Base-by-base conservation (phyloP, 331 rosid genomes). In the Quercus lobata region DNA sequence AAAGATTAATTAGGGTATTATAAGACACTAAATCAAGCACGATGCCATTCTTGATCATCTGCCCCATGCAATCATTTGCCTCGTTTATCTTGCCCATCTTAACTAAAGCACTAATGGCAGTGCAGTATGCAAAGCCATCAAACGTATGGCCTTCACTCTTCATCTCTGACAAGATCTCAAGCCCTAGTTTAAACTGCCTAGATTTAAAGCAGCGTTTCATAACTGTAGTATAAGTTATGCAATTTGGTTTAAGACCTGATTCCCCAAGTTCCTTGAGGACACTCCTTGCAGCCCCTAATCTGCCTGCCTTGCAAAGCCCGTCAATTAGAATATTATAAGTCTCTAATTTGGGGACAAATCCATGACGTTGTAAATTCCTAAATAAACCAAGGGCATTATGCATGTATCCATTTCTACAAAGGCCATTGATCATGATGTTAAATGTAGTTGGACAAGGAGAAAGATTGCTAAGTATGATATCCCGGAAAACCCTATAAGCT, bases 71-170 rank as follows among this genome's bases (percentile, higher is more conserved):
- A 70, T 78, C 62, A 34, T 87, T 83, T 7, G 97, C 97, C 80
- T 89, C 97, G 19, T 80, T 69, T 52, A 86, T 71, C 87, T 88
- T 76, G 16, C 97, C 91, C 0, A 75, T 86, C 92, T 92, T 92
- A 25, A 92, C 76, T 65, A 92, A 86, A 3, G 92, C 95, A 32
- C 89, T 90, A 75, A 90, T 72, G 55, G 82, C 88, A 0, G 98
- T 92, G 88, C 98, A 91, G 82, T 89, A 91, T 2, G 91, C 89
- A 81, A 87, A 89, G 22, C 92, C 96, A 78, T 94, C 97, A 24
- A 87, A 94, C 0, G 87, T 84, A 71, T 63, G 91, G 56, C 95
- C 97, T 69, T 85, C 83, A 70, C 74, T 80, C 88, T 76, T 85
- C 94, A 92, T 94, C 80, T 86, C 86, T 0, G 79, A 76, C 73